phyloP scores from a whole-genome alignment of 805 yeast genomes.

The Sugiyamaella smithiae region DNA sequence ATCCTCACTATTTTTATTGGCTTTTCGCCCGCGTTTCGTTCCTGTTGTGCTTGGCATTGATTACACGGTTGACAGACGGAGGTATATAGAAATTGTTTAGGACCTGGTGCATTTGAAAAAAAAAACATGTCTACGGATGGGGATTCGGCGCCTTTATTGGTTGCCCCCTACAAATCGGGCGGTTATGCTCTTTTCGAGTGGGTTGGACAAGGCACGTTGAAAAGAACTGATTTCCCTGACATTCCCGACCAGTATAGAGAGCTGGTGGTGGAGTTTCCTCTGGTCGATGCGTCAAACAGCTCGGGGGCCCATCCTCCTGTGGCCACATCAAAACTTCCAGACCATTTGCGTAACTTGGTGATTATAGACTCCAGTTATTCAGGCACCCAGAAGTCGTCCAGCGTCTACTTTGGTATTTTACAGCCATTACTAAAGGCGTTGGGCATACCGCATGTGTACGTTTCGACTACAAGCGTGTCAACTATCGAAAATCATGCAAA shows the following conservation, averaged over 20 bases:
- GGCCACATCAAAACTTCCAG: constrained; percentile 19
- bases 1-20: not conserved
- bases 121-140: too few relatives aligned
- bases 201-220: not conserved
- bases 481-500: constrained; percentile 34
- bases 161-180: constrained; percentile 8
- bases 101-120: too few relatives aligned
- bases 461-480: constrained; percentile 32
- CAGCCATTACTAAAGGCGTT: constrained; percentile 35
- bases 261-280: constrained; percentile 17
- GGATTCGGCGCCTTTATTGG: constrained; percentile 7
- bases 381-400: constrained; percentile 28
- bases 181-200: constrained; percentile 5
- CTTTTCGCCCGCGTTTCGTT: too few relatives aligned
- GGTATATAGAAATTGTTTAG: too few relatives aligned
- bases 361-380: constrained; percentile 36
- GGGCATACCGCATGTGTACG: constrained; percentile 34
- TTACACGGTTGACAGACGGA: too few relatives aligned
- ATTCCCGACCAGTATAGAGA: constrained; percentile 15
- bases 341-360: constrained; percentile 29
- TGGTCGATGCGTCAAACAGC: constrained; percentile 12
- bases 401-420: constrained; percentile 31
- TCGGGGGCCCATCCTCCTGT: not conserved
- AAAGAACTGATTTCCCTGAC: constrained; percentile 8
- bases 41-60: too few relatives aligned